Conservation (phyloP, 768 basidiomycete species). For the Mycena indigotica region DNA sequence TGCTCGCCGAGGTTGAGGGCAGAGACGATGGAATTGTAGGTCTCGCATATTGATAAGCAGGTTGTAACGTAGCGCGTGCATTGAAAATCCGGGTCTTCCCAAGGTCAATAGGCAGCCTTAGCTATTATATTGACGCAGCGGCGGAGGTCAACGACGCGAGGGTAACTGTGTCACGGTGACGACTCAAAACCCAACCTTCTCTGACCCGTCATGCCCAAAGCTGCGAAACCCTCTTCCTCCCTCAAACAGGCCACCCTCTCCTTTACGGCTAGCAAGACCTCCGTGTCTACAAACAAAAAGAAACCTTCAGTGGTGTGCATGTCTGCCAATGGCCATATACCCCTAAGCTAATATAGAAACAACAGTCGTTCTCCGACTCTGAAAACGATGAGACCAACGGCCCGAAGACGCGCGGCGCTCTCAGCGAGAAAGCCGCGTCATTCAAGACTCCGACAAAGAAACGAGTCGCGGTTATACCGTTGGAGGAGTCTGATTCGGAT, state of each 20-base stretch:
- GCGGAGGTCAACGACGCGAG: no score
- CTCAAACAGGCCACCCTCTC: conserved; percentile 1
- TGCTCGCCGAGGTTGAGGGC: no score
- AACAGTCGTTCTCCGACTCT: neutral
- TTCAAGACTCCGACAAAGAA: neutral
- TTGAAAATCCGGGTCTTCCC: no score
- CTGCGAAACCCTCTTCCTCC: conserved; percentile 1
- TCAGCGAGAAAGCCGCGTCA: neutral
- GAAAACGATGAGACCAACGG: neutral
- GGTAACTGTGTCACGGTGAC: no score
- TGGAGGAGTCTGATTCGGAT: neutral
- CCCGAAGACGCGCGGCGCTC: neutral
- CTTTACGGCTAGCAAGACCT: neutral
- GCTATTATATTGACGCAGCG: no score
- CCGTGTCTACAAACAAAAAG: neutral
- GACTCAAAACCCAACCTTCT: no score
- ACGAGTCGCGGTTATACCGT: neutral
- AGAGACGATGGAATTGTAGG: no score
- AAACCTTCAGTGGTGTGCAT: neutral
- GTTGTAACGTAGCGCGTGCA: no score
- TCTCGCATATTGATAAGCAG: no score
- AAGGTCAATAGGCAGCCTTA: no score
- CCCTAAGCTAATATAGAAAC: neutral
- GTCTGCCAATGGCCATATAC: neutral
- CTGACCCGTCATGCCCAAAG: neutral